Conservation (phyloP, 176 grass and related monocot genomes). For the Carex parvula region DNA sequence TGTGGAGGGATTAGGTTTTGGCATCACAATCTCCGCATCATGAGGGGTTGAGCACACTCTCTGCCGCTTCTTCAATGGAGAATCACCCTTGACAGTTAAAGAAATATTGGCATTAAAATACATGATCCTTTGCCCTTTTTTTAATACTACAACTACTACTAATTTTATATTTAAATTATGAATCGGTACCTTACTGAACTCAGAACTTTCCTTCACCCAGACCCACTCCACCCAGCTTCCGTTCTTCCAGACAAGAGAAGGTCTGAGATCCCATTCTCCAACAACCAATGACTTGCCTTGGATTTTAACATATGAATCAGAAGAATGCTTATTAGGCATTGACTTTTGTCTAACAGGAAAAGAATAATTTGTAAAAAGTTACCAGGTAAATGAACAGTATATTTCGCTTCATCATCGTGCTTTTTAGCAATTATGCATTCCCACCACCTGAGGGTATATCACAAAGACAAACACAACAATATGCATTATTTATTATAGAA, state of each 20-base stretch:
- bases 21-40: neutral
- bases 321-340: neutral
- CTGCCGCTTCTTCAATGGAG: constrained; percentile 38
- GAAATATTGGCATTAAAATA: neutral
- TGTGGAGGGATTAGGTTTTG: constrained; percentile 1
- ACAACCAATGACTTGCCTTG: constrained; percentile 26
- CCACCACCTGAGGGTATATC: constrained; percentile 39
- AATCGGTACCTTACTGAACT: constrained; percentile 29
- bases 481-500: neutral
- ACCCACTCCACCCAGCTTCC: constrained; percentile 34
- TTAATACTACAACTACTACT: neutral
- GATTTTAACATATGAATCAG: constrained; percentile 11
- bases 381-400: constrained; percentile 41
- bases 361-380: neutral
- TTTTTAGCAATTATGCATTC: constrained; percentile 41
- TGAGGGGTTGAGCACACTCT: constrained; percentile 17
- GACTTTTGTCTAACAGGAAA: neutral
- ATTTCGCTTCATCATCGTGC: constrained; percentile 33
- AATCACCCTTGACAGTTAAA: constrained; percentile 34
- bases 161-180: neutral
- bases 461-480: neutral
- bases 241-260: constrained; percentile 41
- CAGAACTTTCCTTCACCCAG: constrained; percentile 6
- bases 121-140: neutral
- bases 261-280: constrained; percentile 34